These are phyloP conservation scores for Pythium diclinum DNA, from an alignment of 352 stramenopile genomes.

Conservation along the genomic window DNA sequence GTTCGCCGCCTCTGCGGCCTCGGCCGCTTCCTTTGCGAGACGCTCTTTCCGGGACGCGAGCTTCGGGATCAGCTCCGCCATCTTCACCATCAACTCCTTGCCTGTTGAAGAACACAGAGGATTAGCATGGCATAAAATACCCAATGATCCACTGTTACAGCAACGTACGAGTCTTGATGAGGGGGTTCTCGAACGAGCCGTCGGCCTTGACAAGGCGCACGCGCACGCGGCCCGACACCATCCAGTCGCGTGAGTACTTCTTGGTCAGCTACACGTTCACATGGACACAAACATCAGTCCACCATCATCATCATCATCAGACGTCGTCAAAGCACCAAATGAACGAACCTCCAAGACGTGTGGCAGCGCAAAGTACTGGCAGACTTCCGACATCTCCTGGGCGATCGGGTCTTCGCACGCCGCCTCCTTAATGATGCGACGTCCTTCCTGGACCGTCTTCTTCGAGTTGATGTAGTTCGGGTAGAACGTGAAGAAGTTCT, in stretches of 20 bases:
- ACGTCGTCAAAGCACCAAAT: not conserved
- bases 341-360: conserved; percentile 67
- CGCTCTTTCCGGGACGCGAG: conserved; percentile 76
- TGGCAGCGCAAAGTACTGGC: conserved; percentile 72
- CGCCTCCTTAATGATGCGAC: conserved; percentile 61
- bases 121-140: no score
- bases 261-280: conserved; percentile 46
- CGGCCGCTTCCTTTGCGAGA: conserved; percentile 66
- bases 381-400: conserved; percentile 84
- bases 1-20: conserved; percentile 33
- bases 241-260: conserved; percentile 79
- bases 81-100: conserved; percentile 83
- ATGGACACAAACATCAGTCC: not conserved
- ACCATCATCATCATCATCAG: not conserved
- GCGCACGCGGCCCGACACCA: conserved; percentile 63
- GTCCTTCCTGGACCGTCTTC: conserved; percentile 81
- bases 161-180: conserved; percentile 53
- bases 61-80: conserved; percentile 85
- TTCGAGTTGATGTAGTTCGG: conserved; percentile 83
- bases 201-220: conserved; percentile 67
- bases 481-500: conserved; percentile 77
- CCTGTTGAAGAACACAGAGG: not conserved
- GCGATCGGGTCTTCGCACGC: conserved; percentile 70
- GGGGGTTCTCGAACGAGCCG: conserved; percentile 57
- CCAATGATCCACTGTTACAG: not conserved